A percentile compares a stretch with the other conserved stretches of the same genome.
phyloP scores from a whole-genome alignment of 495 filamentous ascomycete species.

The Chaetomidium leptoderma region DNA sequence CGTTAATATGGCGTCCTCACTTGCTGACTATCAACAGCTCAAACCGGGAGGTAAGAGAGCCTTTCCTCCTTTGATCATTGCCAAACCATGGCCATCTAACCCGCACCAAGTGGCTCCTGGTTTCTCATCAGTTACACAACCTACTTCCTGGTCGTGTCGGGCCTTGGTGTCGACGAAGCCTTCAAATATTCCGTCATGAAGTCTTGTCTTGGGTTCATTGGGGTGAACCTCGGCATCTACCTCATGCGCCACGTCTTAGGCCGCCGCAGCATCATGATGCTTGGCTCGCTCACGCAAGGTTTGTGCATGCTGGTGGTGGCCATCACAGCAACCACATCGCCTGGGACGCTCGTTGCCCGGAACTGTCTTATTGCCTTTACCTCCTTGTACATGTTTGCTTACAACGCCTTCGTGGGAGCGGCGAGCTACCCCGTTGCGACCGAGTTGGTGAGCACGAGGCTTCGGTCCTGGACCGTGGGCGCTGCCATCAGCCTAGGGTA shows the following conservation, averaged over 20 bases:
- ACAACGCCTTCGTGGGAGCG: constrained; percentile 20
- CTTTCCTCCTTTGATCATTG: background rate
- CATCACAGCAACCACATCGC: constrained; percentile 28
- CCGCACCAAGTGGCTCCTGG: constrained; percentile 21
- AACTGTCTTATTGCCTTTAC: constrained; percentile 8
- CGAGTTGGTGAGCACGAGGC: constrained; percentile 14
- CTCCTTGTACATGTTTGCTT: constrained; percentile 13
- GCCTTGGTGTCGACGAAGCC: constrained; percentile 35
- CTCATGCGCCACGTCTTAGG: constrained; percentile 40
- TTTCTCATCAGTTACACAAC: constrained; percentile 42
- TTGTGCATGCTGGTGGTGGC: constrained; percentile 37
- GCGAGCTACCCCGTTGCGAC: constrained; percentile 17
- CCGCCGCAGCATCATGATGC: constrained; percentile 35
- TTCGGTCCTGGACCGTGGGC: constrained; percentile 21
- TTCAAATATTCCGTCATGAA: constrained; percentile 40
- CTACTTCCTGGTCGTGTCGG: constrained; percentile 40
- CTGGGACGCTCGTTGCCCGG: background rate
- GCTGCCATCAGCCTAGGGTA: constrained; percentile 21
- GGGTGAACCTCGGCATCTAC: constrained; percentile 31
- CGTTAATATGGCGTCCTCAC: background rate
- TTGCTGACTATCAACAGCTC: constrained; percentile 1
- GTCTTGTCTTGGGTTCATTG: constrained; percentile 37
- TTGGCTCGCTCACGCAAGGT: constrained; percentile 31
- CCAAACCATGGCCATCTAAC: background rate
- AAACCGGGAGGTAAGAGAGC: background rate